Evolutionary conservation across 176 grass and related monocot genomes (phyloP).

Genomic region (Ampelocalamus luodianensis): DNA sequence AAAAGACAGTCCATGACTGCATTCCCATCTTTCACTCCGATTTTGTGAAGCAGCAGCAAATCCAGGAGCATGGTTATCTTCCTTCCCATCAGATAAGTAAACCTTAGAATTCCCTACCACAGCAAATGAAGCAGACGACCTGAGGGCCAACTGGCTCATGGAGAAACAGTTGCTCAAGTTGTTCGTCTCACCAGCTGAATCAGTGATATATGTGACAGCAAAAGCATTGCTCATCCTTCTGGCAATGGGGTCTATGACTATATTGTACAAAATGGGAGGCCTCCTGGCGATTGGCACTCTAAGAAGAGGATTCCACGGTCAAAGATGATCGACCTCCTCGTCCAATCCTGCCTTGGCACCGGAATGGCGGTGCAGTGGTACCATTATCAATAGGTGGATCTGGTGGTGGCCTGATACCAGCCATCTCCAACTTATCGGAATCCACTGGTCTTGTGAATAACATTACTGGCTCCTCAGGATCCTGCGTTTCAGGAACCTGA

Average conservation of each 20-base stretch:
- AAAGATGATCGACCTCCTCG: slow-evolving; percentile 72
- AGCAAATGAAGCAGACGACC: not conserved
- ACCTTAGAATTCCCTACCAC: not conserved
- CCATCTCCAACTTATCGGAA: slow-evolving; percentile 41
- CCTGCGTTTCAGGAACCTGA: slow-evolving; percentile 46
- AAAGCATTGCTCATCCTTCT: slow-evolving; percentile 28
- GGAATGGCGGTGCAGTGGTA: slow-evolving; percentile 1
- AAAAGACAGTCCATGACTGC: not conserved
- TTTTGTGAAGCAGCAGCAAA: not conserved
- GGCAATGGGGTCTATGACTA: slow-evolving; percentile 22
- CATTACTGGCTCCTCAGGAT: slow-evolving; percentile 63
- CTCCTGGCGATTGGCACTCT: slow-evolving; percentile 41
- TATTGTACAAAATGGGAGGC: not conserved
- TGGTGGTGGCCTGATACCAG: slow-evolving; percentile 46
- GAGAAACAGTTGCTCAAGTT: slow-evolving; percentile 18
- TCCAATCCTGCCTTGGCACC: slow-evolving; percentile 62
- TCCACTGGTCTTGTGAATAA: slow-evolving; percentile 66
- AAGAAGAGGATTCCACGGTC: slow-evolving; percentile 62
- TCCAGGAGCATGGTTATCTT: not conserved
- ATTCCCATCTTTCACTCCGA: not conserved
- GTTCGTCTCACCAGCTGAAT: slow-evolving; percentile 25
- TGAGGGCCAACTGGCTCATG: slow-evolving; percentile 20
- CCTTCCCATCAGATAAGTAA: not conserved
- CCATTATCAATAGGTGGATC: slow-evolving; percentile 46
- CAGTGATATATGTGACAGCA: not conserved